Percentiles rank a stretch among this genome's conserved stretches.
These are phyloP conservation scores for Asterella californica DNA, from an alignment of 225 moss, liverwort and hornwort species.

Conservation along the genomic window DNA sequence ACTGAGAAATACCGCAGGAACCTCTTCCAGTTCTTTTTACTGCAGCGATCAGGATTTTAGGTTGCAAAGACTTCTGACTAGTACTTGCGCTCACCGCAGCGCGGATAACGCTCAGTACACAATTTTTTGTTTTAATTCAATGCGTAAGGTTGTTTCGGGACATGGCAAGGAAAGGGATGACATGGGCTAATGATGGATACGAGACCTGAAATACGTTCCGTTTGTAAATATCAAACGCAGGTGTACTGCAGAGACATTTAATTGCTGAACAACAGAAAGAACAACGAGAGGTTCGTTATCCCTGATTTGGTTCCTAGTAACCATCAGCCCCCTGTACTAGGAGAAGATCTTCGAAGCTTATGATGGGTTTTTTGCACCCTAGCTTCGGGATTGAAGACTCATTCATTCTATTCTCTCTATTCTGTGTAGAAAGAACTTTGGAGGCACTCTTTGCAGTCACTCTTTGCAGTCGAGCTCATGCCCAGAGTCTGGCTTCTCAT, in stretches of 20 bases:
- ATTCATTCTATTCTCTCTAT: background rate
- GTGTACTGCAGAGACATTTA: slow-evolving; percentile 41
- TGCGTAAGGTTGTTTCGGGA: background rate
- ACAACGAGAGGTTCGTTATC: slow-evolving; percentile 39
- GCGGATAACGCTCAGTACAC: background rate
- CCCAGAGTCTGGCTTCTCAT: background rate
- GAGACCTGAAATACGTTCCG: background rate
- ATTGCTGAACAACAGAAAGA: slow-evolving; percentile 50
- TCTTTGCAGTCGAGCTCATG: background rate
- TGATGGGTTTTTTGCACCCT: background rate
- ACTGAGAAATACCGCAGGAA: background rate
- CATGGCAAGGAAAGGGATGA: background rate
- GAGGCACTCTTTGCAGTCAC: no score
- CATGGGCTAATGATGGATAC: background rate
- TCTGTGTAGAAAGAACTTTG: background rate
- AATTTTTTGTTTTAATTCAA: background rate
- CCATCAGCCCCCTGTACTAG: background rate
- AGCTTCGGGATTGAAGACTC: no score
- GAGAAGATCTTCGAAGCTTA: background rate
- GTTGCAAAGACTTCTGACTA: background rate
- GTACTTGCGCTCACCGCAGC: background rate
- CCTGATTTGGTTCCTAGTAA: background rate
- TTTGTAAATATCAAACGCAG: slow-evolving; percentile 20
- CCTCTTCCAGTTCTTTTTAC: background rate
- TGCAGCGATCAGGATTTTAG: background rate